Percentiles rank a stretch among this genome's conserved stretches.
These are phyloP conservation scores for Ogataea pini DNA, from an alignment of 805 yeast genomes.

Conservation along the genomic window DNA sequence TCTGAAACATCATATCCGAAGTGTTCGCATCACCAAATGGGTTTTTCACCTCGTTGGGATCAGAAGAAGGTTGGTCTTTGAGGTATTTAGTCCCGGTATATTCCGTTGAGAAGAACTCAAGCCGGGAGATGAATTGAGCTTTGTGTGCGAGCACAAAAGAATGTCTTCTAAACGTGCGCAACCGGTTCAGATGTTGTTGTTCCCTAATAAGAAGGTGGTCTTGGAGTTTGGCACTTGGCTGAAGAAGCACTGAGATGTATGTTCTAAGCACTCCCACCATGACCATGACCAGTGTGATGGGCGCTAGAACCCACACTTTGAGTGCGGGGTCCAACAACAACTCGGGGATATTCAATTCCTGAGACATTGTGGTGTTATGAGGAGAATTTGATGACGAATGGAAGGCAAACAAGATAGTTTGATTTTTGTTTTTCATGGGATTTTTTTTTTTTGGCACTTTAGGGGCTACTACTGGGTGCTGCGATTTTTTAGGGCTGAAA, in stretches of 20 bases:
- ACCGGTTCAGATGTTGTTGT: slow-evolving; percentile 61
- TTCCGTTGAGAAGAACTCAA: slow-evolving; percentile 50
- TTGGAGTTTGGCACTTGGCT: slow-evolving; percentile 56
- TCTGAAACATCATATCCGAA: slow-evolving; percentile 69
- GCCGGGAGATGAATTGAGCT: slow-evolving; percentile 55
- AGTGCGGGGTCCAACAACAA: slow-evolving; percentile 76
- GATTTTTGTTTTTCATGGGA: not conserved
- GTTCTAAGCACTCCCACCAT: slow-evolving; percentile 79
- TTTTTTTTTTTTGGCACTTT: not conserved
- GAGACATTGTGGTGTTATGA: slow-evolving; percentile 8
- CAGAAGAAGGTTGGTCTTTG: slow-evolving; percentile 45
- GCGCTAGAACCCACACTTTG: slow-evolving; percentile 87
- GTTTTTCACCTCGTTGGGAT: slow-evolving; percentile 45
- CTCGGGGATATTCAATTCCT: slow-evolving; percentile 42
- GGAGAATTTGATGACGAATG: not conserved
- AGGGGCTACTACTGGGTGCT: too few species aligned
- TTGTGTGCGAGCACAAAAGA: slow-evolving; percentile 45
- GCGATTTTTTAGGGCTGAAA: not conserved
- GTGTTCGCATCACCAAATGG: slow-evolving; percentile 72
- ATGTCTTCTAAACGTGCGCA: slow-evolving; percentile 57
- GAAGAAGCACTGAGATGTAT: slow-evolving; percentile 60
- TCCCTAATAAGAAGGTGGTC: slow-evolving; percentile 56
- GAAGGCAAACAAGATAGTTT: not conserved
- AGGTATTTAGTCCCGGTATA: slow-evolving; percentile 47
- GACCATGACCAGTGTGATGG: slow-evolving; percentile 88